Conservation (phyloP, 140 eudicot species). For the Ambrosia hybrid region DNA sequence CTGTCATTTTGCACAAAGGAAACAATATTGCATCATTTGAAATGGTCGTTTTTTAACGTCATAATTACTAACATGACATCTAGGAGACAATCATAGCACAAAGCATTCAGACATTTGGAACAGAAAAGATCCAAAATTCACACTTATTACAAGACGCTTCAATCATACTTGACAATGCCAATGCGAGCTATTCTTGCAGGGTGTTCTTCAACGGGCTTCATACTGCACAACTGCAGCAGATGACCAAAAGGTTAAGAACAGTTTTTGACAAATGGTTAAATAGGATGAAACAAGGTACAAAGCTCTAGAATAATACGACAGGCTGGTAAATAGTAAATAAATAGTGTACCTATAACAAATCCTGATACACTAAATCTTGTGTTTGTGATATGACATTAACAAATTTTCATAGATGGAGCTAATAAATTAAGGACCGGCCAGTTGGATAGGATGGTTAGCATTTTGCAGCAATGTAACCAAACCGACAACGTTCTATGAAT, state of each 20-base stretch:
- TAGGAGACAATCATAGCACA: not conserved
- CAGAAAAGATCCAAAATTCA: slow-evolving; percentile 21
- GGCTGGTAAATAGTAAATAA: not conserved
- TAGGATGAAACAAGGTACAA: not conserved
- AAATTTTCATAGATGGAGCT: not conserved
- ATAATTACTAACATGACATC: not conserved
- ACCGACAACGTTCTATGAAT: too few relatives aligned
- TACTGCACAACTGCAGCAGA: slow-evolving; percentile 44
- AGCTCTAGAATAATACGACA: not conserved
- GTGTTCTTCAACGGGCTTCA: slow-evolving; percentile 42
- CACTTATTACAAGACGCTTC: slow-evolving; percentile 18
- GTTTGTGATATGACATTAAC: not conserved
- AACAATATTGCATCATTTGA: not conserved
- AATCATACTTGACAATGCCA: slow-evolving; percentile 2
- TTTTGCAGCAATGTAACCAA: too few relatives aligned
- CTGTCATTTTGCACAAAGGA: too few relatives aligned
- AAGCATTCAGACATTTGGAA: slow-evolving; percentile 12
- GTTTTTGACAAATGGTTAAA: not conserved
- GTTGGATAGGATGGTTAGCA: not conserved
- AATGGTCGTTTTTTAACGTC: not conserved
- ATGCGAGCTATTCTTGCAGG: not conserved
- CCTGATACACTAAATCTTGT: not conserved
- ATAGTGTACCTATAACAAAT: not conserved
- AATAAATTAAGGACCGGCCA: not conserved
- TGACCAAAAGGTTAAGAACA: not conserved